Conservation (phyloP, 163 green algal species). For the Chlamydomonas reinhardtii region DNA sequence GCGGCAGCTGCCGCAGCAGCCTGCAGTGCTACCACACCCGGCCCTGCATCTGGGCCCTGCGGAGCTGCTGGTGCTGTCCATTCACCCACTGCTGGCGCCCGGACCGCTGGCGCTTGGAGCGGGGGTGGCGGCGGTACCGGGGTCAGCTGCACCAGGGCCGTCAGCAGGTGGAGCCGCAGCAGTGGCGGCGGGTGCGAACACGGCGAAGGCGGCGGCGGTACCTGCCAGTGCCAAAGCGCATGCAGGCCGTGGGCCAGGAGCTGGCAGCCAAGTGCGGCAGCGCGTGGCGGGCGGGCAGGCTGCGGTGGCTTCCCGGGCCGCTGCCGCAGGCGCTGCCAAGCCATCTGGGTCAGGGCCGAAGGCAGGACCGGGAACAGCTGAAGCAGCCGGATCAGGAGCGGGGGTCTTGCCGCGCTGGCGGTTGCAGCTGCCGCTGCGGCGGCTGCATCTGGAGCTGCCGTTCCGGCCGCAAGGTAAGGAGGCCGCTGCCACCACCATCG, state of each 20-base stretch:
- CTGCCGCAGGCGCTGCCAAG: no score
- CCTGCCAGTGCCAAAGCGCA: no score
- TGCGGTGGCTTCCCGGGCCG: not conserved
- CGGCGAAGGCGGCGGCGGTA: no score
- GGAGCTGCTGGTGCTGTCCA: conserved; percentile 41
- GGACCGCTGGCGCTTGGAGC: not conserved
- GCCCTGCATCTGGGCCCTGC: conserved; percentile 16
- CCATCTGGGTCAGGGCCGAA: no score
- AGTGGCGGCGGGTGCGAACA: not conserved
- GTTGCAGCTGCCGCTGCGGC: not conserved
- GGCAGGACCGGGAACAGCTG: no score
- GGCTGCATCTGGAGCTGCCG: conserved; percentile 21
- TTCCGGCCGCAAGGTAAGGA: conserved; percentile 32
- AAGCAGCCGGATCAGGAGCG: no score
- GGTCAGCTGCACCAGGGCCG: not conserved
- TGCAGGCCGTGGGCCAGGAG: no score
- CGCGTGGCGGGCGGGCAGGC: no score
- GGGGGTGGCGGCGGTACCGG: no score
- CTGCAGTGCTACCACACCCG: not conserved
- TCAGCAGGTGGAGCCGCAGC: not conserved
- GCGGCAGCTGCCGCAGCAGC: not conserved
- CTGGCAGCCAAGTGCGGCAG: no score
- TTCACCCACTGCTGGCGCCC: not conserved
- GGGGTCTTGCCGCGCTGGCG: not conserved
- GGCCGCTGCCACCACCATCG: conserved; percentile 17